Percentiles rank a stretch among this genome's conserved stretches.
Evolutionary conservation across 2,329 filamentous ascomycete species (phyloP).

Genomic region (Nemania bipapillata): DNA sequence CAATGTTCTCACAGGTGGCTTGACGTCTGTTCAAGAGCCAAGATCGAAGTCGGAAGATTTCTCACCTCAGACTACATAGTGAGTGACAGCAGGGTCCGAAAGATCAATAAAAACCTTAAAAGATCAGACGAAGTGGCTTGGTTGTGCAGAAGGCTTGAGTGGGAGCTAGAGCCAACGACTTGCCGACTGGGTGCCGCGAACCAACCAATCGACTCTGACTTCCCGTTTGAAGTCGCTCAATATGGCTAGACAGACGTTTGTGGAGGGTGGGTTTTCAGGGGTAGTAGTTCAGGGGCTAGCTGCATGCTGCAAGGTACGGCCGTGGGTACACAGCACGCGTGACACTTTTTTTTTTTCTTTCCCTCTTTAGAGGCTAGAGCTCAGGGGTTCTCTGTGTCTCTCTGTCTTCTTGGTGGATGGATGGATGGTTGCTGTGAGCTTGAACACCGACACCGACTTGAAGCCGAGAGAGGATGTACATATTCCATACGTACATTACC

Average conservation of each 20-base stretch:
- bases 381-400: constrained; percentile 37
- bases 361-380: constrained; percentile 31
- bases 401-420: background rate
- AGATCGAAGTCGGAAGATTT: constrained; percentile 28
- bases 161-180: constrained; percentile 9
- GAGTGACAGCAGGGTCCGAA: too few relatives aligned
- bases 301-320: constrained; percentile 45
- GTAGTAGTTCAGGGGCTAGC: constrained; percentile 33
- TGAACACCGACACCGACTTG: constrained; percentile 21
- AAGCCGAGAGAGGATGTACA: background rate
- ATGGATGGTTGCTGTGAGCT: background rate
- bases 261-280: constrained; percentile 41
- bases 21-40: background rate
- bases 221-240: constrained; percentile 40
- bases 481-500: too few relatives aligned
- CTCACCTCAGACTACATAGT: constrained; percentile 23
- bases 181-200: constrained; percentile 16
- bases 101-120: constrained; percentile 25
- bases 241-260: constrained; percentile 42
- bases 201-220: constrained; percentile 22
- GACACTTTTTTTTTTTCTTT: constrained; percentile 33
- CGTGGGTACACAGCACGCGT: constrained; percentile 39
- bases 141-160: background rate
- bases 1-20: background rate
- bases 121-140: constrained; percentile 6